Conservation (phyloP, 306 rosid genomes). For the Inga oerstediana region DNA sequence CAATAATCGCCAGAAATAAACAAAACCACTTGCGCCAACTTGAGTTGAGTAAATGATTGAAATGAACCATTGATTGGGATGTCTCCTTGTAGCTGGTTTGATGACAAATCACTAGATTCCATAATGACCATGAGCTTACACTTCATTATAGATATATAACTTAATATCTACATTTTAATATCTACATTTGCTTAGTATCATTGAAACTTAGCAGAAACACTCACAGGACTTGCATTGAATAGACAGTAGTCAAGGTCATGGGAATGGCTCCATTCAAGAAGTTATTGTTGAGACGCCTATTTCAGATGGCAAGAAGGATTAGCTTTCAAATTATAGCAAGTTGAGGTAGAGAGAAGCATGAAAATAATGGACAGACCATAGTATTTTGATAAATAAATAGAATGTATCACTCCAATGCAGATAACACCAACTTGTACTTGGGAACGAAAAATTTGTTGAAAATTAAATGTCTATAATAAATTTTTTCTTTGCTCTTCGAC, state of each 20-base stretch:
- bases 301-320: conserved; percentile 21
- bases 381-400: not conserved
- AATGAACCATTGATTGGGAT: conserved; percentile 71
- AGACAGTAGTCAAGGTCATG: conserved; percentile 36
- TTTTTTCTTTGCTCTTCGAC: too few species aligned
- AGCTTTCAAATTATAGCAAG: conserved; percentile 7
- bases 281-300: conserved; percentile 85
- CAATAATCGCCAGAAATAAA: not conserved
- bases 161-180: not conserved
- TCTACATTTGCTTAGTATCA: not conserved
- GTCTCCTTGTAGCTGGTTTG: conserved; percentile 52
- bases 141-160: not conserved
- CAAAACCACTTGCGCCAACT: conserved; percentile 41
- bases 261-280: conserved; percentile 57
- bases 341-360: not conserved
- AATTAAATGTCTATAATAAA: too few species aligned
- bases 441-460: not conserved
- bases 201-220: conserved; percentile 31
- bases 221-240: conserved; percentile 68
- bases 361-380: not conserved
- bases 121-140: conserved; percentile 30
- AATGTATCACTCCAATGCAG: not conserved
- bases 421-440: not conserved
- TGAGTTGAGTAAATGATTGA: conserved; percentile 58
- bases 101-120: conserved; percentile 68